Evolutionary conservation across 1,284 basidiomycete genomes (phyloP).

Genomic region (Xerocomus minutiporus): DNA sequence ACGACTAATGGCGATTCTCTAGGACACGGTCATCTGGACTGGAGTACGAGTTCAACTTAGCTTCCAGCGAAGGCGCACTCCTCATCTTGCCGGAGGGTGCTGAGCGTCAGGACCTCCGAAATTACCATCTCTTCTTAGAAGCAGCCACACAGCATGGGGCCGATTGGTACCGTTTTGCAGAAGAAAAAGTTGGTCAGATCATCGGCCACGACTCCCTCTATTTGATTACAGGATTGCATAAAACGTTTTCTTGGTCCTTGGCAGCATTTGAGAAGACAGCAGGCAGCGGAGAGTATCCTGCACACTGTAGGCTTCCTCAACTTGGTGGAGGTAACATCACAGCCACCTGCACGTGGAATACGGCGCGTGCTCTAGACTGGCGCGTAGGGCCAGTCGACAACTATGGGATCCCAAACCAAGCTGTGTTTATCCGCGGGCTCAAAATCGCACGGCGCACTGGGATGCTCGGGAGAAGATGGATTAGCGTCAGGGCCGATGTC

Average conservation of each 20-base stretch:
- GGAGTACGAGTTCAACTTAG: conserved; percentile 6
- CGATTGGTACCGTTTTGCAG: conserved; percentile 15
- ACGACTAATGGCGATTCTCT: not conserved
- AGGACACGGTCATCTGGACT: not conserved
- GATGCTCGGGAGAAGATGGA: conserved; percentile 3
- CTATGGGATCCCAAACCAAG: conserved; percentile 5
- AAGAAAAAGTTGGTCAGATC: conserved; percentile 5
- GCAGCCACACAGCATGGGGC: conserved; percentile 3
- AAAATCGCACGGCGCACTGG: conserved; percentile 6
- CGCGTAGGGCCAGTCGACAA: conserved; percentile 4
- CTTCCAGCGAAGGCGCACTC: conserved; percentile 11
- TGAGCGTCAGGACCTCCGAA: conserved; percentile 5
- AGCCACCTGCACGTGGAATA: conserved; percentile 8
- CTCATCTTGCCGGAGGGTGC: conserved; percentile 15
- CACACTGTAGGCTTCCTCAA: conserved; percentile 5
- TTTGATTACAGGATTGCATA: conserved; percentile 13
- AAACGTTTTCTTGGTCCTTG: conserved; percentile 15
- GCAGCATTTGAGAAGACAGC: conserved; percentile 8
- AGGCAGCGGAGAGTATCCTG: not conserved
- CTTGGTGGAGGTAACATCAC: not conserved
- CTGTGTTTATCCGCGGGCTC: conserved; percentile 12
- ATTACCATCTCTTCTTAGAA: conserved; percentile 2
- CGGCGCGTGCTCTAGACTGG: conserved; percentile 5
- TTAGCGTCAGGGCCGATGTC: not conserved
- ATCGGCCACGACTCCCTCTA: conserved; percentile 15